Evolutionary conservation across 805 yeast genomes (phyloP).

Genomic region (Debaryomyces hansenii): DNA sequence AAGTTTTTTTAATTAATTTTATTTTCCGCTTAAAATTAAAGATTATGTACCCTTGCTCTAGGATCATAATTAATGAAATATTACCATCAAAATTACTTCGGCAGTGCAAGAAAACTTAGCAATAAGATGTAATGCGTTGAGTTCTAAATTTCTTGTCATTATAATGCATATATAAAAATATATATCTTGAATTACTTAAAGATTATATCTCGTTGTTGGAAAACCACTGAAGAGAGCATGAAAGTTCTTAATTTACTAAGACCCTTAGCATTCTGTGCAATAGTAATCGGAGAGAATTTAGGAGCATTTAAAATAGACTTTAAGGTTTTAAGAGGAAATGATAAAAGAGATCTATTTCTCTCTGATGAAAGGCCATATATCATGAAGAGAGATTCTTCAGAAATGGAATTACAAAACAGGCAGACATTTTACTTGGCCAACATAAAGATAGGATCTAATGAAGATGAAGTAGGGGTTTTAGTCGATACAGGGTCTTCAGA

Average conservation of each 20-base stretch:
- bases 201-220: no score
- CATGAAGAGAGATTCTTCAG: slow-evolving; percentile 15
- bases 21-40: no score
- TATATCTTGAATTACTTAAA: no score
- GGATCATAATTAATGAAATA: no score
- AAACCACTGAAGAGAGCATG: not conserved
- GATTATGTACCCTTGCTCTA: no score
- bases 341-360: slow-evolving; percentile 5
- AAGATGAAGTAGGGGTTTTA: slow-evolving; percentile 27
- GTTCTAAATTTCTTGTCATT: no score
- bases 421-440: slow-evolving; percentile 29
- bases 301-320: slow-evolving; percentile 14
- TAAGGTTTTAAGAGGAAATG: slow-evolving; percentile 17
- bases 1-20: no score
- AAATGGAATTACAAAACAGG: slow-evolving; percentile 20
- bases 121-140: no score
- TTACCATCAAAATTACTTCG: no score
- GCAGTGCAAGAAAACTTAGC: no score
- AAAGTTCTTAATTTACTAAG: not conserved
- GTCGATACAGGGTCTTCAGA: slow-evolving; percentile 46
- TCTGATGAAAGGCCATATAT: slow-evolving; percentile 11
- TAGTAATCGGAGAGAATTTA: not conserved
- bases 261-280: not conserved
- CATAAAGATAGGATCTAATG: slow-evolving; percentile 28
- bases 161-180: no score